Evolutionary conservation across 1,284 basidiomycete species (phyloP).

Genomic region (Porphyrellus sp.): DNA sequence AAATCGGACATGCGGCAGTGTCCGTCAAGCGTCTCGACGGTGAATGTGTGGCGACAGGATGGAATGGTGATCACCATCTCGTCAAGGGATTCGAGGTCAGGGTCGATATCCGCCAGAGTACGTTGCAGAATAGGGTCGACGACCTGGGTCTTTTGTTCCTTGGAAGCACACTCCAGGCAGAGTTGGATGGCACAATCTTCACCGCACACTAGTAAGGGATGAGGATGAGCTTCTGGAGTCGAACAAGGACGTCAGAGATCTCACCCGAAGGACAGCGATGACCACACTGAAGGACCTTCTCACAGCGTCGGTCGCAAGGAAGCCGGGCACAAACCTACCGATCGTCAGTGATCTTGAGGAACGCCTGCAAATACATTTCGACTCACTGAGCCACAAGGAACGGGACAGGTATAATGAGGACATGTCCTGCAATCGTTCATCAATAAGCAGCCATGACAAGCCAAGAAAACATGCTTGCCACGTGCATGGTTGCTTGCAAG

Average conservation of each 20-base stretch:
- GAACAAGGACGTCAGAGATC: slow-evolving; percentile 6
- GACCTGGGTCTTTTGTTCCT: slow-evolving; percentile 40
- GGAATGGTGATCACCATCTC: slow-evolving; percentile 60
- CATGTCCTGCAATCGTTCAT: slow-evolving; percentile 43
- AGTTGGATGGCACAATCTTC: slow-evolving; percentile 59
- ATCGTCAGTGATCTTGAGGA: too few relatives aligned
- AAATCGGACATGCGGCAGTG: slow-evolving; percentile 51
- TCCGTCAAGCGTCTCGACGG: slow-evolving; percentile 69
- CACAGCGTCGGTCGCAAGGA: slow-evolving; percentile 62
- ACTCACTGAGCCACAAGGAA: slow-evolving; percentile 71
- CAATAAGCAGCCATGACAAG: background rate
- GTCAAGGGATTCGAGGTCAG: slow-evolving; percentile 42
- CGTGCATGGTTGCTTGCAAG: slow-evolving; percentile 59
- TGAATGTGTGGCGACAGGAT: slow-evolving; percentile 64
- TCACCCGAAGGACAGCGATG: slow-evolving; percentile 68
- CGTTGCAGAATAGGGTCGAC: slow-evolving; percentile 60
- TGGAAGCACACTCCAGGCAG: slow-evolving; percentile 51
- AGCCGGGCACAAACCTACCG: slow-evolving; percentile 63
- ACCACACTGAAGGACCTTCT: slow-evolving; percentile 49
- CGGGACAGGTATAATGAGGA: slow-evolving; percentile 51
- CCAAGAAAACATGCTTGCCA: slow-evolving; percentile 40
- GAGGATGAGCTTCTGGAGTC: slow-evolving; percentile 3
- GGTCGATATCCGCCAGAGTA: slow-evolving; percentile 49
- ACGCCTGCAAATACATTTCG: too few relatives aligned
- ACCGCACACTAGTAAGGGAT: slow-evolving; percentile 61